Evolutionary conservation across 2,329 filamentous ascomycete genomes (phyloP).

Genomic region (Grosmannia penicillata): DNA sequence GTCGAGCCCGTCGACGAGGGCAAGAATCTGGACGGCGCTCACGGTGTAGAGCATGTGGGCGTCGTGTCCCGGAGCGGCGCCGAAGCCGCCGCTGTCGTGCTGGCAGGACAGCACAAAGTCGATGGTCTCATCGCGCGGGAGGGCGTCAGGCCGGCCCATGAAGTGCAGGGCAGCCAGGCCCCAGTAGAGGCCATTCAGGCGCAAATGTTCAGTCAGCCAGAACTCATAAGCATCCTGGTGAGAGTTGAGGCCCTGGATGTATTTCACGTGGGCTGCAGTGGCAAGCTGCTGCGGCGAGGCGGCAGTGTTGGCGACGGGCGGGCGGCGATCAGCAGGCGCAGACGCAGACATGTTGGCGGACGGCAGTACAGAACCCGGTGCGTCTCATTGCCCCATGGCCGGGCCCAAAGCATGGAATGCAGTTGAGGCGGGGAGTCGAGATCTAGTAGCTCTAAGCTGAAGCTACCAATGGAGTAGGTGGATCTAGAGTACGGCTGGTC

Average conservation of each 20-base stretch:
- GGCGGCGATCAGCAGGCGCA: too few relatives aligned
- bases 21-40: slow-evolving; percentile 86
- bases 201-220: slow-evolving; percentile 93
- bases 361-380: too few relatives aligned
- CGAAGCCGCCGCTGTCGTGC: slow-evolving; percentile 78
- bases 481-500: too few relatives aligned
- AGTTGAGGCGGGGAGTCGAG: too few relatives aligned
- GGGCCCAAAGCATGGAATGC: too few relatives aligned
- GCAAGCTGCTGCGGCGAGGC: slow-evolving; percentile 34
- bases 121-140: slow-evolving; percentile 68
- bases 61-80: slow-evolving; percentile 86
- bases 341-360: too few relatives aligned
- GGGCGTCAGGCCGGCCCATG: slow-evolving; percentile 63
- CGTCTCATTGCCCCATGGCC: too few relatives aligned
- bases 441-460: too few relatives aligned
- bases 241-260: slow-evolving; percentile 84
- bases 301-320: too few relatives aligned
- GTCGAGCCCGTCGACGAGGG: slow-evolving; percentile 69
- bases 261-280: slow-evolving; percentile 60
- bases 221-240: slow-evolving; percentile 92
- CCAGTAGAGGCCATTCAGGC: slow-evolving; percentile 94
- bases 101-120: slow-evolving; percentile 94
- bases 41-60: slow-evolving; percentile 93
- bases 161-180: slow-evolving; percentile 80
- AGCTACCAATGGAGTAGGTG: too few relatives aligned